phyloP scores from a whole-genome alignment of 257 asterid genomes.

The Coffea canephora region DNA sequence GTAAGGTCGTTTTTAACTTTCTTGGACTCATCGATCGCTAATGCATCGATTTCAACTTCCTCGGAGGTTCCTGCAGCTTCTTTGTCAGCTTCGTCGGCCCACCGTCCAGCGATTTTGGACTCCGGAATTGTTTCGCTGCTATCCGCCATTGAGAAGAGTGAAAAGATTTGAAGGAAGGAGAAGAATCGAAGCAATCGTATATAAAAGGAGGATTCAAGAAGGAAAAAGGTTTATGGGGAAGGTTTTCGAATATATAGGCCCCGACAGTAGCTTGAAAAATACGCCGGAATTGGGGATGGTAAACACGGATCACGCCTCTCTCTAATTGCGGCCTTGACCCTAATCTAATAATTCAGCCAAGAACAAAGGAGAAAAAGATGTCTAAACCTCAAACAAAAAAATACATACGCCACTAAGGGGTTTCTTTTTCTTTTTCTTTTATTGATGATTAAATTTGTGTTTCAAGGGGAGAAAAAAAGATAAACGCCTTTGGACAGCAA shows the following conservation, averaged over 20 bases:
- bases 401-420: no score
- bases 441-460: no score
- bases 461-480: no score
- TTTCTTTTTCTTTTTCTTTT: no score
- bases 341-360: no score
- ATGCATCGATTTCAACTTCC: slow-evolving; percentile 11
- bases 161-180: background rate
- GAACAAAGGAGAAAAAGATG: no score
- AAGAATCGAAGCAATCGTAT: background rate
- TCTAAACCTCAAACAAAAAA: no score
- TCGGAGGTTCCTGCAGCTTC: slow-evolving; percentile 23
- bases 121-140: slow-evolving; percentile 25
- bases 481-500: no score
- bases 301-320: background rate
- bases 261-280: no score
- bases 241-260: no score
- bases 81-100: slow-evolving; percentile 59
- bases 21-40: slow-evolving; percentile 40
- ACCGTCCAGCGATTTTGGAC: slow-evolving; percentile 20
- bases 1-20: slow-evolving; percentile 26
- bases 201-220: background rate
- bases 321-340: no score
- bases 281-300: background rate
- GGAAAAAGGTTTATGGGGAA: background rate
- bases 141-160: background rate